phyloP scores from a whole-genome alignment of 345 rosid genomes.

The Reutealis trisperma region DNA sequence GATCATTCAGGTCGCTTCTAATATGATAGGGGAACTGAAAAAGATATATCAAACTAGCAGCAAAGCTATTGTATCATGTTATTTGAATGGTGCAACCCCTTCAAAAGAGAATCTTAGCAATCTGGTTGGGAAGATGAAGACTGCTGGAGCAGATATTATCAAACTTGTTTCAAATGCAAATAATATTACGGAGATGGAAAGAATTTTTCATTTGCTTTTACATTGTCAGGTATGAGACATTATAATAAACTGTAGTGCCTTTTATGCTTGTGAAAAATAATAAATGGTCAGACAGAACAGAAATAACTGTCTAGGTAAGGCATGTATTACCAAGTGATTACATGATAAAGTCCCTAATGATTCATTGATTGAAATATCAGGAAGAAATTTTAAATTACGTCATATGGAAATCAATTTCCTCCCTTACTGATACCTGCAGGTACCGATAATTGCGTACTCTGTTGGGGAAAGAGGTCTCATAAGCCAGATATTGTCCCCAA shows the following conservation, averaged over 20 bases:
- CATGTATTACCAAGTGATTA: neutral
- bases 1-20: conserved; percentile 49
- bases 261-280: neutral
- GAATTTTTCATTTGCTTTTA: conserved; percentile 45
- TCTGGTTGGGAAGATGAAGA: conserved; percentile 41
- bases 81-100: conserved; percentile 39
- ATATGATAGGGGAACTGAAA: conserved; percentile 31
- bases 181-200: conserved; percentile 50
- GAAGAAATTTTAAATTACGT: neutral
- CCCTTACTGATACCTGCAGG: conserved; percentile 29
- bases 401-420: neutral
- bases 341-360: neutral
- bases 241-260: neutral
- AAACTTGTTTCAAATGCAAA: conserved; percentile 40
- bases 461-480: conserved; percentile 63
- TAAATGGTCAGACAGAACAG: neutral
- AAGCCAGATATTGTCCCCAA: conserved; percentile 56
- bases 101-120: conserved; percentile 40
- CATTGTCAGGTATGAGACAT: conserved; percentile 37
- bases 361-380: neutral
- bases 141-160: conserved; percentile 50
- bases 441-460: conserved; percentile 51
- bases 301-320: neutral
- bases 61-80: conserved; percentile 49
- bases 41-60: conserved; percentile 21